phyloP scores from a whole-genome alignment of 441 rosid genomes.

The Dalechampia spathulata region DNA sequence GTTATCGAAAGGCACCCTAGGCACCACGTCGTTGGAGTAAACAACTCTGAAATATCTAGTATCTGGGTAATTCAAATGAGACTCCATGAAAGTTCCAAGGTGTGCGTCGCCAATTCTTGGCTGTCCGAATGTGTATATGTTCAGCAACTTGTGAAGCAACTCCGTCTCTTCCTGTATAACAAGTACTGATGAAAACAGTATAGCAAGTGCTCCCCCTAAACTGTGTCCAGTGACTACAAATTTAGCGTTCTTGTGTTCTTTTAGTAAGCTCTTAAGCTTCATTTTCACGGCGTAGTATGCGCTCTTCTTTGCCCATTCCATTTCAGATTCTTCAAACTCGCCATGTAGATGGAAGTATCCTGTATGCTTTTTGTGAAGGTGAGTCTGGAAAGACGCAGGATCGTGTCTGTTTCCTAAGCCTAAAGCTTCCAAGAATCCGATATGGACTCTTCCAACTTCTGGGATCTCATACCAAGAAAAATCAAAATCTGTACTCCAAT shows the following conservation, averaged over 20 bases:
- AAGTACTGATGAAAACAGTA: slow-evolving; percentile 49
- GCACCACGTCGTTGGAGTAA: slow-evolving; percentile 70
- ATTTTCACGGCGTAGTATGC: slow-evolving; percentile 48
- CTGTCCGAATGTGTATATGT: slow-evolving; percentile 76
- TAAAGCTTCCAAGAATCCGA: slow-evolving; percentile 50
- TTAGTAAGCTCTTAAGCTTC: slow-evolving; percentile 49
- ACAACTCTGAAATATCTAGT: slow-evolving; percentile 65
- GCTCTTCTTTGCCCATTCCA: slow-evolving; percentile 23
- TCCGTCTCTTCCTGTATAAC: slow-evolving; percentile 52
- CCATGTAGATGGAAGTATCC: neutral
- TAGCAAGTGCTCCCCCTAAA: slow-evolving; percentile 78
- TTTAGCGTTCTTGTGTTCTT: slow-evolving; percentile 52
- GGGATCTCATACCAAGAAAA: slow-evolving; percentile 74
- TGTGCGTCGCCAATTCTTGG: slow-evolving; percentile 62
- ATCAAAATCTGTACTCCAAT: slow-evolving; percentile 5
- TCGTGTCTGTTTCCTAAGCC: slow-evolving; percentile 8
- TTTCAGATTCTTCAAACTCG: neutral
- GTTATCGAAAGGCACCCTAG: slow-evolving; percentile 74
- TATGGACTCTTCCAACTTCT: slow-evolving; percentile 58
- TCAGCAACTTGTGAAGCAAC: slow-evolving; percentile 43
- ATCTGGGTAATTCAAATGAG: slow-evolving; percentile 38
- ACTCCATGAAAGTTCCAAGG: slow-evolving; percentile 48
- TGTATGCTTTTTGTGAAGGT: neutral
- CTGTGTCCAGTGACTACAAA: slow-evolving; percentile 75
- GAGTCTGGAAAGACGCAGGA: slow-evolving; percentile 1